phyloP scores from a whole-genome alignment of 371 early-diverging fungal genomes.

The Funneliformis caledonium region DNA sequence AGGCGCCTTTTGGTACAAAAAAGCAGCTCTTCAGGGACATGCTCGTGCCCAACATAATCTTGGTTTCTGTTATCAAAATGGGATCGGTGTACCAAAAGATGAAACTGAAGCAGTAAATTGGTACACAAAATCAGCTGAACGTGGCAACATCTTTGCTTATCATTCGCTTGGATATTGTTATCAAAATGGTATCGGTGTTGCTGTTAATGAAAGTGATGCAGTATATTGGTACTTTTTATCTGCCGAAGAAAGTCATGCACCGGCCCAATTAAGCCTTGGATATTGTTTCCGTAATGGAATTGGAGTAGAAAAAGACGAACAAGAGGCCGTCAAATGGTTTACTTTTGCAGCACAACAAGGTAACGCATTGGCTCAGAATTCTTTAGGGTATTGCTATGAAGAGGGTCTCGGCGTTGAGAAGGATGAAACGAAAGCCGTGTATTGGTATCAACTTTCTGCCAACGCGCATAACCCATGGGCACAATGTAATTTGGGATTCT shows the following conservation, averaged over 20 bases:
- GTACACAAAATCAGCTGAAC: slow-evolving; percentile 75
- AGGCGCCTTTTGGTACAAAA: slow-evolving; percentile 74
- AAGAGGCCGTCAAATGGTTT: slow-evolving; percentile 73
- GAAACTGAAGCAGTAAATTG: slow-evolving; percentile 70
- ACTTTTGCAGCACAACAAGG: slow-evolving; percentile 68
- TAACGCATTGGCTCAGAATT: slow-evolving; percentile 79
- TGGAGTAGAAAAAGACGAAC: slow-evolving; percentile 69
- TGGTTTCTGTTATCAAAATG: slow-evolving; percentile 83
- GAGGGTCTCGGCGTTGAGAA: slow-evolving; percentile 76
- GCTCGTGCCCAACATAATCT: slow-evolving; percentile 77
- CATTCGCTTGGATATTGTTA: slow-evolving; percentile 91
- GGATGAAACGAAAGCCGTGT: slow-evolving; percentile 72
- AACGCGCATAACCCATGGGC: slow-evolving; percentile 87
- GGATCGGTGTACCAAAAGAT: slow-evolving; percentile 72
- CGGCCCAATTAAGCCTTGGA: slow-evolving; percentile 81
- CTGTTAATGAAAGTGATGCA: slow-evolving; percentile 63
- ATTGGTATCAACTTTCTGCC: slow-evolving; percentile 83
- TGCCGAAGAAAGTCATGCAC: slow-evolving; percentile 69
- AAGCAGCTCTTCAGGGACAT: slow-evolving; percentile 75
- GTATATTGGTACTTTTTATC: slow-evolving; percentile 74
- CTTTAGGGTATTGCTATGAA: slow-evolving; percentile 90
- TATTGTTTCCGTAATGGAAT: slow-evolving; percentile 77
- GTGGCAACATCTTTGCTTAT: slow-evolving; percentile 78
- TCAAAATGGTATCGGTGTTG: slow-evolving; percentile 74
- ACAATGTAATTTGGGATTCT: slow-evolving; percentile 85